Evolutionary conservation across 257 asterid genomes (phyloP).

Genomic region (Petrea volubilis): DNA sequence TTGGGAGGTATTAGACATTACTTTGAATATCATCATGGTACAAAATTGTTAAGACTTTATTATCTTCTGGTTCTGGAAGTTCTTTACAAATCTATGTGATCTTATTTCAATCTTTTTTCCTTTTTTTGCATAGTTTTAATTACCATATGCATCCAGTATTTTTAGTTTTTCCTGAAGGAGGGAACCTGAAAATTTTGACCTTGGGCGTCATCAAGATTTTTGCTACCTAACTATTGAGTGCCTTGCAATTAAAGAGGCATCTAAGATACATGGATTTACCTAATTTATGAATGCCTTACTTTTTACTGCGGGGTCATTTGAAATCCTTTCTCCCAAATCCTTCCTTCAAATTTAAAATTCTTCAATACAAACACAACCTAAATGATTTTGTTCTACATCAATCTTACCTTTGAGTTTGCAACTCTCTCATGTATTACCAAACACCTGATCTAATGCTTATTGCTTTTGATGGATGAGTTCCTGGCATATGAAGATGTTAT

Average conservation of each 20-base stretch:
- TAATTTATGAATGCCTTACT: too few relatives aligned
- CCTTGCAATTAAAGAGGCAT: background rate
- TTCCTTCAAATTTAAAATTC: too few relatives aligned
- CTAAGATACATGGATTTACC: background rate
- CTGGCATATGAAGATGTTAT: background rate
- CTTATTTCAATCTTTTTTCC: background rate
- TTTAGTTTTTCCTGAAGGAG: too few relatives aligned
- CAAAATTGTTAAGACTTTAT: background rate
- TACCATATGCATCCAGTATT: background rate
- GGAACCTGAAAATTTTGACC: background rate
- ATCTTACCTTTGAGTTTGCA: too few relatives aligned
- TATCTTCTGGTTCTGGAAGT: too few relatives aligned
- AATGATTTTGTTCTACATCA: too few relatives aligned
- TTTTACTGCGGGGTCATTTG: too few relatives aligned
- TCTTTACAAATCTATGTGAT: background rate
- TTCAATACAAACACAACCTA: too few relatives aligned
- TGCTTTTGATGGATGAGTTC: background rate
- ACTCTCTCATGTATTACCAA: background rate
- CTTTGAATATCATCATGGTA: background rate
- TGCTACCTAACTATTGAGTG: background rate
- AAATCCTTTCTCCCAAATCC: too few relatives aligned
- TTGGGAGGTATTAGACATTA: background rate
- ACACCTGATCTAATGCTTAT: background rate
- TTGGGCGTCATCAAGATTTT: background rate
- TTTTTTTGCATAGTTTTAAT: too few relatives aligned